Base-by-base conservation (phyloP, 441 rosid species). In the Brassica hybrid region DNA sequence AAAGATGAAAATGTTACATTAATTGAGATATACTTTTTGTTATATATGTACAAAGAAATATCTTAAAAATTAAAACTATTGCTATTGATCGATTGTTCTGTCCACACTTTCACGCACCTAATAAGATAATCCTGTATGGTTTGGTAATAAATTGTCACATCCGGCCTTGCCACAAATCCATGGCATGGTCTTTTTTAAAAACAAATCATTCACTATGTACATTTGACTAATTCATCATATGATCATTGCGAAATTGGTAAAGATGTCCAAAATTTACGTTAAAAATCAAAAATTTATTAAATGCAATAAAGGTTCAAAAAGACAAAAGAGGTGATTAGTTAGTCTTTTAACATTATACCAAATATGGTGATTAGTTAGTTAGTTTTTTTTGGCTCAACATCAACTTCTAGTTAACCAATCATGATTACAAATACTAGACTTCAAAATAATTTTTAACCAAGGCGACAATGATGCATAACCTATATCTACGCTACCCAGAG, bases 241-340 rank as follows among this genome's bases (percentile, higher is more conserved):
- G 65, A 36, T 54, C 65, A 56, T 74, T 74, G 71, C 65, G 57
- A 56, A 74, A 21, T 36, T 74, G 58, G 50, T 41, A 58, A 41
- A 41, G 67, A 13, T 25, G 17, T 60, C 65, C 8, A 3, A 13
- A 3, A 12, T 4, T 45, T 45, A 12, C 14, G 6, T 45, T 45
- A 41, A 12, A 43, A 45, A 45, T 45, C 14, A n/a, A 12, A 45
- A 45, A 45, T 11, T 41, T 45, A 45, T 45, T 45, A 12, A 45
- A 48, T n/a, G 18, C 56, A 48, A 48, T 48, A n/a, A n/a, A 14
- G 14, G 56, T 48, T n/a, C 56, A 48, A 48, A 48, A 48, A 21
- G 4, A 60, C 63, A 60, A 60, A 60, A 25, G 17, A 2, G 38
- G 17, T 13, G 10, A 60, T 59, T 23, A 41, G 4, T 41, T 41